These are phyloP conservation scores for Metschnikowia cubensis DNA, from an alignment of 805 yeast genomes.

Conservation along the genomic window DNA sequence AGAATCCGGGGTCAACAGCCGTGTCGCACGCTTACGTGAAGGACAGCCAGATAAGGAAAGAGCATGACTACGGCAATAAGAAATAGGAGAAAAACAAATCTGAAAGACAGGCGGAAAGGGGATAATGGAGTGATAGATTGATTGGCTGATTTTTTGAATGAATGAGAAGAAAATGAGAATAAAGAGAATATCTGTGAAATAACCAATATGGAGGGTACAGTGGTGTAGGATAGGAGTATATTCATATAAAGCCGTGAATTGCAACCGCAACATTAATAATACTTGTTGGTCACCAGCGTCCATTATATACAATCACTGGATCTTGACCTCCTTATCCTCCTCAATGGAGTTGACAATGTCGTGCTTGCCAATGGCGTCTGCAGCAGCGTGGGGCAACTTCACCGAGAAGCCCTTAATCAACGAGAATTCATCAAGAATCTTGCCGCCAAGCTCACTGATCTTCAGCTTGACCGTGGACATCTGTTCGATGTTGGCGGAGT, in stretches of 20 bases:
- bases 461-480: slow-evolving; percentile 43
- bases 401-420: slow-evolving; percentile 66
- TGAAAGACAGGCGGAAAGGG: neutral
- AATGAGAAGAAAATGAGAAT: too few species aligned
- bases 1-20: slow-evolving; percentile 2
- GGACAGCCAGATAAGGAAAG: slow-evolving; percentile 4
- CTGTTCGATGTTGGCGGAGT: slow-evolving; percentile 39
- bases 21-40: slow-evolving; percentile 3
- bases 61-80: neutral
- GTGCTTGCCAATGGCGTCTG: slow-evolving; percentile 43
- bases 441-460: slow-evolving; percentile 53
- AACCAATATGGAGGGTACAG: too few species aligned
- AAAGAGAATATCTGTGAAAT: too few species aligned
- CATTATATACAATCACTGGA: slow-evolving; percentile 19
- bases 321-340: slow-evolving; percentile 64
- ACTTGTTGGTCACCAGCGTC: too few species aligned
- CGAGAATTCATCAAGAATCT: slow-evolving; percentile 54
- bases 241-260: too few species aligned
- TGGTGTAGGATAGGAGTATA: too few species aligned
- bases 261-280: too few species aligned
- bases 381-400: slow-evolving; percentile 53
- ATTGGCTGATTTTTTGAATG: too few species aligned
- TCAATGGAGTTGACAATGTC: slow-evolving; percentile 57
- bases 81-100: too few species aligned
- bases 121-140: too few species aligned